These are phyloP conservation scores for Phenoliferia sp. DNA, from an alignment of 1,284 basidiomycete species.

Conservation along the genomic window DNA sequence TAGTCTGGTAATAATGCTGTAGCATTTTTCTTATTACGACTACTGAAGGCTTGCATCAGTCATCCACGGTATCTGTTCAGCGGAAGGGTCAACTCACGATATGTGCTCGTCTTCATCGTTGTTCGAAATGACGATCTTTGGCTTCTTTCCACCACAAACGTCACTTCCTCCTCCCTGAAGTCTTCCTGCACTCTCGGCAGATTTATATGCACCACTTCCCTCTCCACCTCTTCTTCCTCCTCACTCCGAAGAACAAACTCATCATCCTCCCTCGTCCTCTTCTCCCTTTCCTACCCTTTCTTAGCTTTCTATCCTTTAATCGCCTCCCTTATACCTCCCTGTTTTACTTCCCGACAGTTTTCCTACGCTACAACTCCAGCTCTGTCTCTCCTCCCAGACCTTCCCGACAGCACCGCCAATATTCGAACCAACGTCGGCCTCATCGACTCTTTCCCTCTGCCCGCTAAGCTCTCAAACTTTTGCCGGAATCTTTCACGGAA, in stretches of 20 bases:
- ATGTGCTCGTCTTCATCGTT: slow-evolving; percentile 16
- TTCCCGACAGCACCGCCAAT: slow-evolving; percentile 28
- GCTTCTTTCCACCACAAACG: slow-evolving; percentile 16
- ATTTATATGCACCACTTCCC: neutral
- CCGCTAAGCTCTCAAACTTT: slow-evolving; percentile 17
- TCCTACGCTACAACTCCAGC: neutral
- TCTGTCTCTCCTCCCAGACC: slow-evolving; percentile 22
- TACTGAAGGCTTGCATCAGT: too few relatives aligned
- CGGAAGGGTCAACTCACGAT: too few relatives aligned
- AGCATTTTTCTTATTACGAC: too few relatives aligned
- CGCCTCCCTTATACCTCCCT: too few relatives aligned
- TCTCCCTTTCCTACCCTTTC: neutral
- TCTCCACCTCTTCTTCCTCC: neutral
- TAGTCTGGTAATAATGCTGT: too few relatives aligned
- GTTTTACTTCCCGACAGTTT: neutral
- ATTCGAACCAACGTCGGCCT: slow-evolving; percentile 58
- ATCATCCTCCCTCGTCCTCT: slow-evolving; percentile 17
- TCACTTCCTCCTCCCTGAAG: neutral
- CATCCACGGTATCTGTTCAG: too few relatives aligned
- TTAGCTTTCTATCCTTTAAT: slow-evolving; percentile 9
- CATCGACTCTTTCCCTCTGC: slow-evolving; percentile 47
- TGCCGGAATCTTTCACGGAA: neutral
- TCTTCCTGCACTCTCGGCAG: slow-evolving; percentile 10
- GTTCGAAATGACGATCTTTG: slow-evolving; percentile 13
- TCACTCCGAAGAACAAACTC: slow-evolving; percentile 6